Conservation (phyloP, 768 basidiomycete species). For the Clitopilus hobsonii region DNA sequence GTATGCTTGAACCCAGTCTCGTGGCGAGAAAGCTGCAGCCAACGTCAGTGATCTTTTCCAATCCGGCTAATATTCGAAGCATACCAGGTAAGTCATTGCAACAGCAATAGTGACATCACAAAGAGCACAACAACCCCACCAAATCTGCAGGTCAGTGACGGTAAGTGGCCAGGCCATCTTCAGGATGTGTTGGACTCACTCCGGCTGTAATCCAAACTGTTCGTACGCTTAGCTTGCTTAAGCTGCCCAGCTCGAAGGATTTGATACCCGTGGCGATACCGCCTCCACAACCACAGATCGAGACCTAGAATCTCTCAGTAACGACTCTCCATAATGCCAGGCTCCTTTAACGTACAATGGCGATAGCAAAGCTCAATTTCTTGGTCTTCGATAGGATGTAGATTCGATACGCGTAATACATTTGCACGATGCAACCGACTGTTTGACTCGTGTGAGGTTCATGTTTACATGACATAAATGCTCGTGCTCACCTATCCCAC, state of each 20-base stretch:
- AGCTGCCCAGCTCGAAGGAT: slow-evolving; percentile 13
- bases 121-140: slow-evolving; percentile 20
- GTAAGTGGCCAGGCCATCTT: not conserved
- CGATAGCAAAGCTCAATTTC: slow-evolving; percentile 12
- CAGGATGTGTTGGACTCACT: slow-evolving; percentile 1
- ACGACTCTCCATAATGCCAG: not conserved
- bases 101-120: slow-evolving; percentile 22
- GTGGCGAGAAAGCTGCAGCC: slow-evolving; percentile 13
- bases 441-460: not conserved
- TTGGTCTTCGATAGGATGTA: slow-evolving; percentile 20
- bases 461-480: not conserved
- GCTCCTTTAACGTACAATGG: slow-evolving; percentile 6
- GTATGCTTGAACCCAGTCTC: slow-evolving; percentile 20
- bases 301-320: slow-evolving; percentile 9
- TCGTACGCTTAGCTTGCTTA: slow-evolving; percentile 14
- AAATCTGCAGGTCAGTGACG: slow-evolving; percentile 7
- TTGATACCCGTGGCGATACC: slow-evolving; percentile 17
- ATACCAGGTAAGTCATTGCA: slow-evolving; percentile 21
- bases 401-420: slow-evolving; percentile 29
- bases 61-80: too few relatives aligned
- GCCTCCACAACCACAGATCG: slow-evolving; percentile 12
- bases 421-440: slow-evolving; percentile 27
- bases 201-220: slow-evolving; percentile 15
- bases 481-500: slow-evolving; percentile 19
- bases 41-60: not conserved